Evolutionary conservation across 1,139 yeast species (phyloP), one percentile per base, ranked within the genome.

Genomic region (Hanseniaspora gamundiae): DNA sequence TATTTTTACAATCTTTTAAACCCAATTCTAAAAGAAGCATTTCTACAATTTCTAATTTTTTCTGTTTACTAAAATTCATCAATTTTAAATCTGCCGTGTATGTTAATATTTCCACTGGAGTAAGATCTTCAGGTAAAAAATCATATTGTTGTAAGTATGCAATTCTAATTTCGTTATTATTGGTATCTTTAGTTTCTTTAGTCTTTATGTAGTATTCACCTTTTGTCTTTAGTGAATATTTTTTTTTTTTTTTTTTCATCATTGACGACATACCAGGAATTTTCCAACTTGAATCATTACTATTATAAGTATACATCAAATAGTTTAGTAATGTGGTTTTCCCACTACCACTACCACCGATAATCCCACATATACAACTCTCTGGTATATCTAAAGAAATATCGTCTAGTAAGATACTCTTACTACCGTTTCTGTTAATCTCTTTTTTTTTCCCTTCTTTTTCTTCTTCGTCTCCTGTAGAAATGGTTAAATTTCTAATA

Each of bases 111-210:
- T 85, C 94, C 46, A 72, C 70, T 33, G 84, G 78, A 0, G 88
- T 80, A 42, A 83, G 64, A 8, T 79, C 77, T 0, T 94, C 83
- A 10, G 80, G 70, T 38, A 85, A 68, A 8, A 78, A 70, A 58
- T 85, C 95, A 40, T 81, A 80, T 58, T 85, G 95, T 17, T 83
- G 73, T 43, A 86, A 77, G 60, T 84, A 85, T 0, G 94, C 82
- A 58, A 59, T 56, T 19, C 56, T 50, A 19, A 47, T 50, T 16
- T 24, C 29, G 11, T 38, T 24, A 5, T 10, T 41, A 20, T n/a
- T 3, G 4, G 19, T 8, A 17, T 27, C 39, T 6, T 17, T n/a
- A 17, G 14, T n/a, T 11, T 30, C 35, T 8, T 16, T 30, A 9
- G 16, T 14, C 20, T 43, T 47, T 2, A 41, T 36, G 31, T 42